Percentiles rank a stretch among this genome's conserved stretches.
phyloP scores from a whole-genome alignment of 768 basidiomycete species.

The Xerocomellus chrysenteron region DNA sequence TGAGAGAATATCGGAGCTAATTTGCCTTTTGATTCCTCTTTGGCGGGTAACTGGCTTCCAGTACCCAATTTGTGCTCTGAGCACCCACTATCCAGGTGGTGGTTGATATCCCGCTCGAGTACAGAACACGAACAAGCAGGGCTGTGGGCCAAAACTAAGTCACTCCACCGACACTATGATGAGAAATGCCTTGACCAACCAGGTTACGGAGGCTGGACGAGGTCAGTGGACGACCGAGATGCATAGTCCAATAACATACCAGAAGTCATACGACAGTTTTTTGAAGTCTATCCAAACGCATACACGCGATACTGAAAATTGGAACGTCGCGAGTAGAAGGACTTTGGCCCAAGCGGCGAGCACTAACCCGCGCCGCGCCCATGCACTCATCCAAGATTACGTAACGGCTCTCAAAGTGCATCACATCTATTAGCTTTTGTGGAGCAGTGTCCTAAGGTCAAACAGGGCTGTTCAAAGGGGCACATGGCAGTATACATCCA shows the following conservation, averaged over 20 bases:
- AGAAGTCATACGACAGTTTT: slow-evolving; percentile 8
- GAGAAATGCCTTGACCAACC: slow-evolving; percentile 19
- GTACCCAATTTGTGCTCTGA: slow-evolving; percentile 15
- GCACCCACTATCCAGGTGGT: slow-evolving; percentile 51
- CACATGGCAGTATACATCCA: slow-evolving; percentile 3
- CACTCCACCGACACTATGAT: not conserved
- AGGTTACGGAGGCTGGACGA: slow-evolving; percentile 17
- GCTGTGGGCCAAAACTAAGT: slow-evolving; percentile 27
- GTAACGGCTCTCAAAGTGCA: not conserved
- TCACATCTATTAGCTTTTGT: not conserved
- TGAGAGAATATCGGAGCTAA: slow-evolving; percentile 45
- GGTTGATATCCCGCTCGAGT: slow-evolving; percentile 43
- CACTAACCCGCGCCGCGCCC: not conserved
- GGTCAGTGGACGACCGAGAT: not conserved
- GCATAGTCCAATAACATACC: slow-evolving; percentile 8
- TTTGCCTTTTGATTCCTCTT: slow-evolving; percentile 22
- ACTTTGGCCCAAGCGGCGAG: no score
- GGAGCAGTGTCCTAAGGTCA: not conserved
- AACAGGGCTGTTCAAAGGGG: not conserved
- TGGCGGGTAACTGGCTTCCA: not conserved
- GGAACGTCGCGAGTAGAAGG: not conserved
- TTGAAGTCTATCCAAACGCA: not conserved
- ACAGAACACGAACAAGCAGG: slow-evolving; percentile 50
- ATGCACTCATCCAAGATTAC: not conserved
- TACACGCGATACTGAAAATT: not conserved